Base-by-base conservation (phyloP, 1,284 basidiomycete species). In the Cutaneotrichosporon sp. region DNA sequence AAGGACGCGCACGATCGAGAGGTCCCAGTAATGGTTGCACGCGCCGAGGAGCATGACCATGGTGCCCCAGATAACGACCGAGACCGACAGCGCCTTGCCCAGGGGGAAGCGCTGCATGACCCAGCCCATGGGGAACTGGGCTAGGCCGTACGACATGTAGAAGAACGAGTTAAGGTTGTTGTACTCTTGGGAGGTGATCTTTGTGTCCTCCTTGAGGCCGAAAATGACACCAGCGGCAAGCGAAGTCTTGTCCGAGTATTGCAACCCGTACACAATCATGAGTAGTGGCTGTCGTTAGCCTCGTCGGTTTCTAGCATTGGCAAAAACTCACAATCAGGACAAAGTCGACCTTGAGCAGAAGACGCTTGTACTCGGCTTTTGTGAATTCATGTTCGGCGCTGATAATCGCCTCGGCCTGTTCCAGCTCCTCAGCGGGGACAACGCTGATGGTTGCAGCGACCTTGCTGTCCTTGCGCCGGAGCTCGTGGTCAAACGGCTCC, bases 71-170 rank as follows among this genome's bases (percentile, higher is more conserved):
- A 59, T 54, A 39, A 61, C 51, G 34, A 59, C 51, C 26, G 47
- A 54, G 23, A 55, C 33, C 17, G 49, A 36, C n/a, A 64, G 54
- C 8, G 55, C 56, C 22, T 52, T 49, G 3, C 65, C 65, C 40
- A 67, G 56, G 2, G 65, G 62, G 36, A 67, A 40, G 8, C 52
- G 49, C 55, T 67, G 65, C 39, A 67, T 40, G 18, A 60, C 12
- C 49, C 49, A 62, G 4, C 41, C 42, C 64, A 67, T 66, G 7
- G 65, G 65, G n/a, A 49, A 26, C 43, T 54, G 52, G 2, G 52
- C 52, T 12, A 54, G 21, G 13, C 43, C 48, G 35, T 51, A 55
- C 17, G 53, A 14, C 50, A 49, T 54, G 47, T 45, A 63, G 52
- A 60, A 62, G 50, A 60, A 59, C 13, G 50, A 44, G 13, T 48